Percentiles rank a stretch among this genome's conserved stretches.
Evolutionary conservation across 257 asterid species (phyloP).

Genomic region (Phtheirospermum japonicum): DNA sequence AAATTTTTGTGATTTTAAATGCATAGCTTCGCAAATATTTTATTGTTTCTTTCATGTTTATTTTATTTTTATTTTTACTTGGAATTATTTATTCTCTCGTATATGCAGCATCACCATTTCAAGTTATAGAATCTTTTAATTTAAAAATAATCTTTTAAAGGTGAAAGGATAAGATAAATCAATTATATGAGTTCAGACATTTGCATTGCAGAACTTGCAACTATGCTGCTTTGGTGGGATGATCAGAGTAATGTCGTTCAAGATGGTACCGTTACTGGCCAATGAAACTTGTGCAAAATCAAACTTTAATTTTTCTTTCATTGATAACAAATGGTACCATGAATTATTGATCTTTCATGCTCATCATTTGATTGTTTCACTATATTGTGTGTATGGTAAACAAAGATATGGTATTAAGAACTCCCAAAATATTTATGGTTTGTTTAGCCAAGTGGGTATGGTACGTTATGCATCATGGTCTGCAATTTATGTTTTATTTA

Average conservation of each 20-base stretch:
- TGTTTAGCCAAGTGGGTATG: conserved; percentile 27
- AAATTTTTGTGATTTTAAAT: too few species aligned
- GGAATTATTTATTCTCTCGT: too few species aligned
- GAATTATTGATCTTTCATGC: conserved; percentile 7
- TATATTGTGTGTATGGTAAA: conserved; percentile 35
- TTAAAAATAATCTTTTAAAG: too few species aligned
- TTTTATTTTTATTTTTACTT: too few species aligned
- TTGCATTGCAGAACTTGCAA: conserved; percentile 35
- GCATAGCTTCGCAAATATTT: too few species aligned
- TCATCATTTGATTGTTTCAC: conserved; percentile 30
- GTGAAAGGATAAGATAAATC: too few species aligned
- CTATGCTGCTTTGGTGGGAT: conserved; percentile 25
- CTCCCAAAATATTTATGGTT: conserved; percentile 26
- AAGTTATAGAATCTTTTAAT: too few species aligned
- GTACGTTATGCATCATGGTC: conserved; percentile 25
- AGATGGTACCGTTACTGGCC: conserved; percentile 27
- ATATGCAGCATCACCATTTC: too few species aligned
- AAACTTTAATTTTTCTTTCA: conserved; percentile 22
- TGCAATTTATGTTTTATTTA: conserved; percentile 25
- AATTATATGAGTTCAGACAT: too few species aligned
- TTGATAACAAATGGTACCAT: conserved; percentile 22
- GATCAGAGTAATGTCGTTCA: conserved; percentile 20
- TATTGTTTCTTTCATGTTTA: too few species aligned
- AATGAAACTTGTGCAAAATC: conserved; percentile 24
- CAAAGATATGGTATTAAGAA: conserved; percentile 25